These are phyloP conservation scores for Artomyces pyxidatus DNA, from an alignment of 768 basidiomycete species.

Conservation along the genomic window DNA sequence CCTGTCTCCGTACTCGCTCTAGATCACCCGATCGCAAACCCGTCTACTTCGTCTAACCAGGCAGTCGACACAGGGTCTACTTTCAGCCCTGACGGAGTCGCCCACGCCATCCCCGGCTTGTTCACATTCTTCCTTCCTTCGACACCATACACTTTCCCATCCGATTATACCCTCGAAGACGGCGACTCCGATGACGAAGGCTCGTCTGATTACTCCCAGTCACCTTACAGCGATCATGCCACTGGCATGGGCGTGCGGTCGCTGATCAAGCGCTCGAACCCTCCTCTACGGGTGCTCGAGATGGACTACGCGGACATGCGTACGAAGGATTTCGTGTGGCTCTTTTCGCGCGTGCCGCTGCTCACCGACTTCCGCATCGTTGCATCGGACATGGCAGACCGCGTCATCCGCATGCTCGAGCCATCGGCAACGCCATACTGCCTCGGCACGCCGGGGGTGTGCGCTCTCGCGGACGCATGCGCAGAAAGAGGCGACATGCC, in stretches of 20 bases:
- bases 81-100: too few relatives aligned
- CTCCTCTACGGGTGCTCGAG: conserved; percentile 56
- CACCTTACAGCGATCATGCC: conserved; percentile 67
- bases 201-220: conserved; percentile 60
- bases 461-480: conserved; percentile 9
- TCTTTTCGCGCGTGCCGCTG: conserved; percentile 46
- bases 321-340: conserved; percentile 69
- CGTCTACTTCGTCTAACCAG: not conserved
- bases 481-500: conserved; percentile 9
- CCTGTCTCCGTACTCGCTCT: not conserved
- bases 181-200: conserved; percentile 75
- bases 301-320: conserved; percentile 84
- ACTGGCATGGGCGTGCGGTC: conserved; percentile 74
- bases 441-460: conserved; percentile 11
- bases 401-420: conserved; percentile 51
- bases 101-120: not conserved
- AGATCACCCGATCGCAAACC: not conserved
- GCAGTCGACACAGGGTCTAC: too few relatives aligned
- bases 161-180: conserved; percentile 30
- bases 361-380: conserved; percentile 66
- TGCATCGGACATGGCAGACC: conserved; percentile 77
- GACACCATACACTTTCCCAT: not conserved
- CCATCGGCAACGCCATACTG: conserved; percentile 24
- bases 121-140: not conserved
- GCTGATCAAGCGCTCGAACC: conserved; percentile 51